Conservation (phyloP, 208 protist genomes). For the Trypanosoma lewisi region DNA sequence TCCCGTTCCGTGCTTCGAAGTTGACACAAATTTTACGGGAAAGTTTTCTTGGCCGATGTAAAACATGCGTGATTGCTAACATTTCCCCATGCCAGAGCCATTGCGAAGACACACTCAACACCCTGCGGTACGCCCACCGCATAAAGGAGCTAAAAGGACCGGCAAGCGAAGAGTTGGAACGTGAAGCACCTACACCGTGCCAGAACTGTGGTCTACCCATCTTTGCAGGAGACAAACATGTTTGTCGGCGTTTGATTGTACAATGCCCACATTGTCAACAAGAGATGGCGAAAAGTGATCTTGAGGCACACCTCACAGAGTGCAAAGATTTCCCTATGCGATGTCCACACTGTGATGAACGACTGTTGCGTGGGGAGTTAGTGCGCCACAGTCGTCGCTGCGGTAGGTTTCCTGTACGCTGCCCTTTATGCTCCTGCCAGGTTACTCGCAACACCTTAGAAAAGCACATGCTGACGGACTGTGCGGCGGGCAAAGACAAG, state of each 20-base stretch:
- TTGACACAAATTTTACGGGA: conserved; percentile 95
- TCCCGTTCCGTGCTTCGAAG: conserved; percentile 95
- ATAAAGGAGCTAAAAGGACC: conserved; percentile 40
- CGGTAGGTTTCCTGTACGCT: conserved; percentile 52
- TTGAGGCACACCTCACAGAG: conserved; percentile 64
- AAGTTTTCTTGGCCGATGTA: conserved; percentile 93
- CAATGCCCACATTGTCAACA: conserved; percentile 66
- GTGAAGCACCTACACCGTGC: conserved; percentile 52
- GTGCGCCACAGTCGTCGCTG: conserved; percentile 59
- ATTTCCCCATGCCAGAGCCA: conserved; percentile 83
- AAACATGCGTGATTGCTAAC: conserved; percentile 93
- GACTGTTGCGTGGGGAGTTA: conserved; percentile 53
- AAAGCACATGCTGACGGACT: conserved; percentile 56
- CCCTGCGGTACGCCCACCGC: conserved; percentile 95
- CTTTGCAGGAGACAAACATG: conserved; percentile 64
- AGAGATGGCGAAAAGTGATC: conserved; percentile 65
- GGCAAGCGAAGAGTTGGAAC: background rate
- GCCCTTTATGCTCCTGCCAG: conserved; percentile 44
- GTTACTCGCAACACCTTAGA: conserved; percentile 56
- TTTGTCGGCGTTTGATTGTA: conserved; percentile 57
- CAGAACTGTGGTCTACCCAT: conserved; percentile 67
- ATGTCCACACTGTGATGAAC: conserved; percentile 72
- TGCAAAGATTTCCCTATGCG: conserved; percentile 65
- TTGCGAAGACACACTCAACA: conserved; percentile 97
- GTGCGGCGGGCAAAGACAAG: conserved; percentile 49